Base-by-base conservation (phyloP, 2,329 filamentous ascomycete species). In the Dactylellina cionopaga region DNA sequence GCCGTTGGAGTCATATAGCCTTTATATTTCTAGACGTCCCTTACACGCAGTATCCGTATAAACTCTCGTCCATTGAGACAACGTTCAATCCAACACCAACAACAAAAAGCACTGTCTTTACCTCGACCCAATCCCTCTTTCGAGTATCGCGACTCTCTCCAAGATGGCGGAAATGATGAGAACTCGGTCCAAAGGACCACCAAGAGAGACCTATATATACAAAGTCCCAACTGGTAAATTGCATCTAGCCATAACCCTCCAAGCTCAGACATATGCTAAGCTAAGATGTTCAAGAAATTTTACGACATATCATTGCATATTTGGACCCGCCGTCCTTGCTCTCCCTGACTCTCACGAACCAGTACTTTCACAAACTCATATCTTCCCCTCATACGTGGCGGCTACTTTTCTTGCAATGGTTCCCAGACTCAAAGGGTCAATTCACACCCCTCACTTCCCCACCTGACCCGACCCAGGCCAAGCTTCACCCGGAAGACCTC, bases 351-450 rank as follows among this genome's bases (percentile, higher is more conserved):
- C 58, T 71, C 10, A 71, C 66, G 1, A 71, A 71, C 25, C 66
- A 71, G 9, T 71, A 71, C 43, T 71, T 71, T 15, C 66, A 71
- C 58, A 71, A 71, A 29, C 58, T 71, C 9, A 71, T 71, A 63
- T 71, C 66, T 2, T 71, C 66, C 5, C 66, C 66, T 29, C 66
- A 71, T 27, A 71, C 66, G 31, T 71, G 66, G 66, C 25, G 66
- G 1, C 58, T 71, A 7, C 58, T 71, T 33, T 71, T 71, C 15
- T 52, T 71, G 11, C 66, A 71, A 51, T 71, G 66, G 66, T 71
- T 71, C 15, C 66, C 66, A 19, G 66, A 71, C 35, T 71, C 49
- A n/a, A 71, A 71, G 44, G 66, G 66, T 25, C 66, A 71, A 43
- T 71, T 71, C 44, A 71, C 66, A 5, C 66, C 66, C 35, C 44